Base-by-base conservation (phyloP, 192 early-diverging fungal genomes). In the Coemansia sp. region DNA sequence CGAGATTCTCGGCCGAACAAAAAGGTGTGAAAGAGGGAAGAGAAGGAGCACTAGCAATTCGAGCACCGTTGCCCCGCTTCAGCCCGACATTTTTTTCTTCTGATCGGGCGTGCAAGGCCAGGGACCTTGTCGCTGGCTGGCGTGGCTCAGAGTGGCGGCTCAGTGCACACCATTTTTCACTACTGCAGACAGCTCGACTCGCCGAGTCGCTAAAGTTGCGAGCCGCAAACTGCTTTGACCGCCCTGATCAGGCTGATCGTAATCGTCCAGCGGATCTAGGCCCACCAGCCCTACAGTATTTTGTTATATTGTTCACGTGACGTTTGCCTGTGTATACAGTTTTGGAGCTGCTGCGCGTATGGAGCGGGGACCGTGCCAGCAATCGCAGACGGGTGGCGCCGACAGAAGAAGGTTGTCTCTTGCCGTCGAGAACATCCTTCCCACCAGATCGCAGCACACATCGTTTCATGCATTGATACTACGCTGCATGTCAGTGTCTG, bases 1-100 rank as follows among this genome's bases (percentile, higher is more conserved):
- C 48, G 41, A 64, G 64, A 57, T 67, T 58, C 62, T 70, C 60
- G 61, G 59, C 66, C 69, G 62, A 59, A 60, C 66, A 72, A 57
- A 57, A 57, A 57, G 55, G 69, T 57, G 51, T 58, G 51, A 32
- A 64, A 51, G 24, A 65, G 57, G 50, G 66, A 64, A 67, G 65
- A 67, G 71, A 73, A 38, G 37, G 65, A 60, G 43, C 59, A 25
- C 59, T 23, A 6, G 58, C 59, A 67, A 67, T 67, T 67, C 66
- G 47, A 60, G 23, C 10, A n/a, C 64, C 38, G 24, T n/a, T 24
- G 23, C 39, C 43, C 22, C 23, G 41, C 37, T 54, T 51, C 19
- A 21, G 15, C 6, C 41, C 24, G 54, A 9, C 51, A 17, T 56
- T 17, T 64, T 53, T 53, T 63, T 53, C 51, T 62, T 32, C 54